Base-by-base conservation (phyloP, 306 rosid species). In the Pyrus pyrifolia region DNA sequence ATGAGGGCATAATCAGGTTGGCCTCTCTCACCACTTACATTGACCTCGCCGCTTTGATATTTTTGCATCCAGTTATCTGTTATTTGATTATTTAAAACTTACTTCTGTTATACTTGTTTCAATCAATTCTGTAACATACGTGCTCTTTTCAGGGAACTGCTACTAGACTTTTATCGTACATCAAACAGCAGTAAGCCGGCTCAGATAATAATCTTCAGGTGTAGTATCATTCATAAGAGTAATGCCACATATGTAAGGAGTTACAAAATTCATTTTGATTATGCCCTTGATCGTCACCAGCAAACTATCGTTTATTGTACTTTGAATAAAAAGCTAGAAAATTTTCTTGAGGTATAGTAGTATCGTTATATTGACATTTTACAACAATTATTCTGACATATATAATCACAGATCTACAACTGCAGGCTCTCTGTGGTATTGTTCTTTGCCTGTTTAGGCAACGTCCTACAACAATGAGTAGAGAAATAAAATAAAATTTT, bases 161-260 rank as follows among this genome's bases (percentile, higher is more conserved):
- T 92, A 57, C 17, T 85, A 12, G 95, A 95, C 72, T 92, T 94
- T 71, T 92, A 85, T 57, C 5, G 23, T 0, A 85, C 96, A 74
- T 95, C 98, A 8, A 91, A 88, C 12, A 76, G 85, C 71, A 66
- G 90, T 30, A 92, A 89, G 57, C 96, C 97, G 0, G 92, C 90
- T 1, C 96, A 95, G 76, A 89, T 92, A 15, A 90, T 92, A 11
- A 90, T 95, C 42, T 95, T 92, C 88, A 95, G 97, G 98, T 89
- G 52, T 31, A 11, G 30, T 29, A n/a, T 23, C 0, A 23, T 10
- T 61, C 11, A 59, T 18, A 11, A 18, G 30, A 38, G 8, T 25
- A 18, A 3, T 10, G 31, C 1, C 30, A 59, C 15, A 59, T 59
- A 10, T 59, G 62, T 11, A 59, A 5, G 11, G 23, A 19, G 9